Evolutionary conservation across 257 asterid genomes (phyloP).

Genomic region (Mitragyna speciosa): DNA sequence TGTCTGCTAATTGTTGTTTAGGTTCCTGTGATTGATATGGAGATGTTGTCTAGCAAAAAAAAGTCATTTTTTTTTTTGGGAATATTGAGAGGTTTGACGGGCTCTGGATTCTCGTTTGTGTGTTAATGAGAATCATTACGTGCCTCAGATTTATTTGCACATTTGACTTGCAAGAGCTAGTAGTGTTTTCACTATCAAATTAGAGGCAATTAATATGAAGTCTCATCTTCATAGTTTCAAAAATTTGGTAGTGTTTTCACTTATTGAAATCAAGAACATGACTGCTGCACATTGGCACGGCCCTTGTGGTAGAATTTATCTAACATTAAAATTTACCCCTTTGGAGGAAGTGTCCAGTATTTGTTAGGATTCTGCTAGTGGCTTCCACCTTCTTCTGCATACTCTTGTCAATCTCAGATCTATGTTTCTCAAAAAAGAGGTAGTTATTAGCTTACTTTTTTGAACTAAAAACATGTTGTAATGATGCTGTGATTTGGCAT

Average conservation of each 20-base stretch:
- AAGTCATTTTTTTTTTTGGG: not conserved
- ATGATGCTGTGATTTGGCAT: not conserved
- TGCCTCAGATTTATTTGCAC: not conserved
- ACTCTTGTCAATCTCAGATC: not conserved
- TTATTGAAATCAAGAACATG: not conserved
- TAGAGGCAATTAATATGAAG: not conserved
- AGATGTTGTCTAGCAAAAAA: not conserved
- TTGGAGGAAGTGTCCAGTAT: too few species aligned
- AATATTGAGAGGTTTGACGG: not conserved
- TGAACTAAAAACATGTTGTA: too few species aligned
- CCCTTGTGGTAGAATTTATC: not conserved
- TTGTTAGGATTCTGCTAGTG: not conserved
- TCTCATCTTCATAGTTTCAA: not conserved
- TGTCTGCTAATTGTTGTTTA: too few species aligned
- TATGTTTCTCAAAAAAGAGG: not conserved
- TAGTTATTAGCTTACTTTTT: not conserved
- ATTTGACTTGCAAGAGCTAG: not conserved
- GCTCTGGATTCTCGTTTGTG: not conserved
- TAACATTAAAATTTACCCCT: not conserved
- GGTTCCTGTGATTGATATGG: not conserved
- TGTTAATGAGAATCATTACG: not conserved
- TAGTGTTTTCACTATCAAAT: not conserved
- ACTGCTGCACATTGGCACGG: not conserved
- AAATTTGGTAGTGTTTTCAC: not conserved
- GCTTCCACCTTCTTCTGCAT: not conserved